Percentiles rank a stretch among this genome's conserved stretches.
phyloP scores from a whole-genome alignment of 108 stramenopile genomes.

The Cyclotella choctawhatcheeana region DNA sequence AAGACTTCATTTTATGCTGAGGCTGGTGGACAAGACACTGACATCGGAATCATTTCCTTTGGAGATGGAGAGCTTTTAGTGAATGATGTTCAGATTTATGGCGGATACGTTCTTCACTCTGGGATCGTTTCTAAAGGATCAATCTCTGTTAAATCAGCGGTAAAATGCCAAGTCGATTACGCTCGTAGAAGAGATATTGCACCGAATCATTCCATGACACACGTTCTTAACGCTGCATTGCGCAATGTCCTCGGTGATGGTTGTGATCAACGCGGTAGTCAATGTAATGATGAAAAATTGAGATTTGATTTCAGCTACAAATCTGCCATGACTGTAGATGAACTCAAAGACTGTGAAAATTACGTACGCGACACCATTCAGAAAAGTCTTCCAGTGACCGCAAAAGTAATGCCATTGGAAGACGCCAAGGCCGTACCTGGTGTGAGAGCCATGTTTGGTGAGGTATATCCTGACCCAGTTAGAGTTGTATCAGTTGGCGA shows the following conservation, averaged over 20 bases:
- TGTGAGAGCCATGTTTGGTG: slow-evolving; percentile 97
- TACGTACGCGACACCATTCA: slow-evolving; percentile 83
- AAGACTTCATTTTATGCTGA: slow-evolving; percentile 96
- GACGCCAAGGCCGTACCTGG: slow-evolving; percentile 90
- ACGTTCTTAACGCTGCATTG: slow-evolving; percentile 97
- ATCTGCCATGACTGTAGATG: slow-evolving; percentile 80
- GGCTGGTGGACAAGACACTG: slow-evolving; percentile 96
- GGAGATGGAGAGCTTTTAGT: slow-evolving; percentile 61
- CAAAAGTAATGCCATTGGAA: slow-evolving; percentile 70
- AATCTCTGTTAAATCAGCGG: slow-evolving; percentile 72
- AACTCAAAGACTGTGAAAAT: slow-evolving; percentile 86
- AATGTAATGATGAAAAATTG: slow-evolving; percentile 94
- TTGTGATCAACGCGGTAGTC: slow-evolving; percentile 89
- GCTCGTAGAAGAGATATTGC: slow-evolving; percentile 87
- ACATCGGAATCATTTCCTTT: slow-evolving; percentile 73
- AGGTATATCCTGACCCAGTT: slow-evolving; percentile 99
- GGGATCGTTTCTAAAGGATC: slow-evolving; percentile 66
- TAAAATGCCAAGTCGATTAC: slow-evolving; percentile 92
- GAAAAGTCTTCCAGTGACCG: slow-evolving; percentile 68
- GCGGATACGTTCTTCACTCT: slow-evolving; percentile 91
- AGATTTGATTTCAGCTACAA: slow-evolving; percentile 98
- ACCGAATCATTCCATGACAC: slow-evolving; percentile 99
- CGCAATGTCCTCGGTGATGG: slow-evolving; percentile 86
- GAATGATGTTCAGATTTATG: slow-evolving; percentile 84
- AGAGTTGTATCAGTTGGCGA: slow-evolving; percentile 92